Base-by-base conservation (phyloP, 176 grass and related monocot species). In the Triticum dicoccoides region DNA sequence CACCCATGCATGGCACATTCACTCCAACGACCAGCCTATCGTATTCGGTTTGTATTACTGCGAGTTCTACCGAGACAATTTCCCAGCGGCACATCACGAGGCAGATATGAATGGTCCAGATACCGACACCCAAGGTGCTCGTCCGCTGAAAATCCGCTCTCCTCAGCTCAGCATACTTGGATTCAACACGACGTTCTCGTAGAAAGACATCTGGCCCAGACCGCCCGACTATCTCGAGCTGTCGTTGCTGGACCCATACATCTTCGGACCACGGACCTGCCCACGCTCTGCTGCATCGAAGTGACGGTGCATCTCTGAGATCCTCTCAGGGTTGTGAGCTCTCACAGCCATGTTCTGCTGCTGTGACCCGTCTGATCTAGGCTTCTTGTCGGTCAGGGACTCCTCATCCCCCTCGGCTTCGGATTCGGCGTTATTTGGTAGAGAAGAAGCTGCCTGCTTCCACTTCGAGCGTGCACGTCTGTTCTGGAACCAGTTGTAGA, bases 401-500 rank as follows among this genome's bases (percentile, higher is more conserved):
- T 99, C 94, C 44, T 94, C 95, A 6, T 92, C 93, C 1, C 62
- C 86, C 81, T 97, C 95, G 3, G 80, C 81, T 86, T 99, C 97
- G 21, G 92, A 99, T 56, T 99, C 97, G 0, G 85, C 79, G 12
- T 94, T 94, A 35, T 94, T 99, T 52, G 85, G 85, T 76, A 85
- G 76, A 45, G 88, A 65, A 87, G 80, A 65, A 87, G 82, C 91
- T 13, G 89, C 85, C 81, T 99, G 97, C 91, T 99, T 99, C 71
- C 97, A 73, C 49, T 99, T 99, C 8, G 97, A 99, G 5, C 97
- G 86, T 29, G 97, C 97, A 38, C 97, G 86, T 52, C 97, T 91
- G 13, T 99, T 99, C 80, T 99, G 97, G 69, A 99, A 99, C 97
- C 97, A 99, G 80, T 99, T 99, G 76, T 99, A 99, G 34, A 99